Percentiles rank a stretch among this genome's conserved stretches.
Conservation (phyloP, 208 protist species). For the Wallacemonas sp. region DNA sequence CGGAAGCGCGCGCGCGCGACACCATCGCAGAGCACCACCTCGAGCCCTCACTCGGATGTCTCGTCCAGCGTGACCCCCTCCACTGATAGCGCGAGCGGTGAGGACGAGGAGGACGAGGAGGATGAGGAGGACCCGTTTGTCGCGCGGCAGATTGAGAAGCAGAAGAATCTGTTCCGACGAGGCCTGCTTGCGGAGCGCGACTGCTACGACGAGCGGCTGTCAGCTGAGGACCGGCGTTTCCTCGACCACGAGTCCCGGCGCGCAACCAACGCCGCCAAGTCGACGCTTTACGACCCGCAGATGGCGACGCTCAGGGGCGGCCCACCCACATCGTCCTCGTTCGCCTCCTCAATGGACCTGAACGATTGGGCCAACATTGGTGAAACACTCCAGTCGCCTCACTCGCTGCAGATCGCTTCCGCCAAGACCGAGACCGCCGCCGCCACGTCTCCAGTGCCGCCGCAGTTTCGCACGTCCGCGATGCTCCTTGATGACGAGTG, state of each 20-base stretch:
- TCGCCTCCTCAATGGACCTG: constrained; percentile 10
- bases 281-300: constrained; percentile 44
- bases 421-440: background rate
- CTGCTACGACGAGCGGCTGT: constrained; percentile 39
- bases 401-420: background rate
- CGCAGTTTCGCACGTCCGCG: constrained; percentile 5
- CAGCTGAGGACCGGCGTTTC: constrained; percentile 43
- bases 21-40: background rate
- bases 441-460: background rate
- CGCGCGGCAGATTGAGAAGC: background rate
- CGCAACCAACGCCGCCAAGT: constrained; percentile 6
- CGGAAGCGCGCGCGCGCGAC: background rate
- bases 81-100: background rate
- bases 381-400: constrained; percentile 18
- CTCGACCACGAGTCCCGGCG: constrained; percentile 22
- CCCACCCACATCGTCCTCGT: background rate
- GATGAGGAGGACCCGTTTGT: background rate
- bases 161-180: constrained; percentile 23
- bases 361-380: constrained; percentile 49
- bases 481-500: constrained; percentile 15
- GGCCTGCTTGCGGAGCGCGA: constrained; percentile 31
- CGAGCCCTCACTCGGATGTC: background rate
- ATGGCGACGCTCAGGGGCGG: constrained; percentile 13
- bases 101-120: background rate
- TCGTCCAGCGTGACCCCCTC: background rate